Evolutionary conservation across 2,329 filamentous ascomycete species (phyloP), one percentile per base, ranked within the genome.

Genomic region (Coniochaeta ligniaria): DNA sequence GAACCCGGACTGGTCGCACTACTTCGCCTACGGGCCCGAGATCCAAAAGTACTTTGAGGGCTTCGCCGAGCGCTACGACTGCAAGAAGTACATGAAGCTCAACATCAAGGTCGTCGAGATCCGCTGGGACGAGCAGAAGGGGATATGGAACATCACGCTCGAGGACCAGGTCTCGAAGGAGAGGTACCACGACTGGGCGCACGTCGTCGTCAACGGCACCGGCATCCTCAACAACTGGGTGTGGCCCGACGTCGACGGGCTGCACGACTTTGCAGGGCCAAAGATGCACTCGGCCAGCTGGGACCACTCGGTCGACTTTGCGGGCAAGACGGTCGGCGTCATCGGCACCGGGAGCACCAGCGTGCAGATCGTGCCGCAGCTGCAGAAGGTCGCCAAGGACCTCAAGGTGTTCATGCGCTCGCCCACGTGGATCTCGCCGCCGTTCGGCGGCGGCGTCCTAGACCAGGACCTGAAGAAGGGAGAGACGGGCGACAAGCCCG

Each of bases 21-120:
- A 66, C 59, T 74, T 71, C 61, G 64, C 70, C 8, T 58, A 59
- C 24, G 59, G 66, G 24, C 47, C 64, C 28, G 69, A 73, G 62
- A 70, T 72, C 38, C 64, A 62, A 60, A 28, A 61, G 50, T 14
- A 59, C 45, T 69, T 75, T 45, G 68, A 75, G 59, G 68, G 70
- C 24, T 66, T 71, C 22, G 68, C 70, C 7, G 61, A 62, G 50
- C 68, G 70, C 60, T 68, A 72, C 64, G 65, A 67, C 8, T 69
- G 75, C 6, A 68, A 76, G 36, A 73, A 75, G 55, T 78, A 78
- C 61, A 71, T 82, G 55, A 74, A 75, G 61, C 72, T 80, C 31
- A 71, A 74, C 60, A 75, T 74, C 17, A 72, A 74, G 59, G 77
- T 81, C 0, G 67, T 75, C 35, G 74, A 73, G 60, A 75, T 71